These are phyloP conservation scores for Auxenochlorella pyrenoidosa DNA, from an alignment of 139 green algal genomes.

Conservation along the genomic window DNA sequence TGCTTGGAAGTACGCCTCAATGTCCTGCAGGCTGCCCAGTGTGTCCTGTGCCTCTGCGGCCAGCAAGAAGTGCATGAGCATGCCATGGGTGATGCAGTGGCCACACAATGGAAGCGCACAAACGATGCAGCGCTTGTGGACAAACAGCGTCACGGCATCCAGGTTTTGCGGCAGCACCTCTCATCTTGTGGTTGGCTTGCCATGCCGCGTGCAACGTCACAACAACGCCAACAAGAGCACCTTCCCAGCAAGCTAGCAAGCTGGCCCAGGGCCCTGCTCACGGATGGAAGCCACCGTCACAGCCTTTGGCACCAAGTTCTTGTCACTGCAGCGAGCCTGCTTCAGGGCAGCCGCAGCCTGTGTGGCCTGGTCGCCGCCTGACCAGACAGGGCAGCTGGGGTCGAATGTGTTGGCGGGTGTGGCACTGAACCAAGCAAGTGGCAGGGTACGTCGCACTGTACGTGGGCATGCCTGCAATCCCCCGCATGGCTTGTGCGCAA, in stretches of 20 bases:
- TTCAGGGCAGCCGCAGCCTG: background rate
- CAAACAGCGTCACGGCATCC: no score
- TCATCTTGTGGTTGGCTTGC: background rate
- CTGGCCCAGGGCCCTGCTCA: background rate
- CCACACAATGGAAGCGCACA: no score
- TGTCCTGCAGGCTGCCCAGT: background rate
- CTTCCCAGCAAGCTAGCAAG: background rate
- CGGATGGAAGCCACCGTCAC: background rate
- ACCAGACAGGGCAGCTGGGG: no score
- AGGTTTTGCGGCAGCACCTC: background rate
- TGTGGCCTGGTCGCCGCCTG: background rate
- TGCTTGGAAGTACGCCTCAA: background rate
- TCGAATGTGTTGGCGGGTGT: no score
- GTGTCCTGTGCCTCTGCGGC: background rate
- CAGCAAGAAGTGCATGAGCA: background rate
- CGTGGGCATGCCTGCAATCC: no score
- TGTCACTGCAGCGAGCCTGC: background rate
- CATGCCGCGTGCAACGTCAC: no score
- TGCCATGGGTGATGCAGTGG: no score
- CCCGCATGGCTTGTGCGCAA: no score
- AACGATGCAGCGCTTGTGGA: no score
- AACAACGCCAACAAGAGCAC: no score
- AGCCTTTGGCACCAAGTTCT: background rate
- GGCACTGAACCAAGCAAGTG: no score
- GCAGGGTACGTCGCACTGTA: no score